Evolutionary conservation across 768 basidiomycete species (phyloP).

Genomic region (Hygrophoropsis aurantiaca): DNA sequence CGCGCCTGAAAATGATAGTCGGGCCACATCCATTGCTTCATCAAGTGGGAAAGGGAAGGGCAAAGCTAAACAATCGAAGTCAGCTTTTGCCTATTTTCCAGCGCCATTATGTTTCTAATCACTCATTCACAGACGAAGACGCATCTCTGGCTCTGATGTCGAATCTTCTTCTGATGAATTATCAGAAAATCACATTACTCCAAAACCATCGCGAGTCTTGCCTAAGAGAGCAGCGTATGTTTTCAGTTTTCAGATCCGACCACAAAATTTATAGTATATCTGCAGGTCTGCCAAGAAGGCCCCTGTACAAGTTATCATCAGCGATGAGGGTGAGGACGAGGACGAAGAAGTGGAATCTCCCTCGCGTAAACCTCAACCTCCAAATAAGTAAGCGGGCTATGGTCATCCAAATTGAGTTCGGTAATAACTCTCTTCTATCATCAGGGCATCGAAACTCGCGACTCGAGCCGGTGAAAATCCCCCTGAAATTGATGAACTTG

Average conservation of each 20-base stretch:
- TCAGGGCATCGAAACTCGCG: neutral
- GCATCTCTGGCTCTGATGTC: conserved; percentile 54
- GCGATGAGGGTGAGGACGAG: conserved; percentile 36
- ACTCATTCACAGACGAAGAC: conserved; percentile 43
- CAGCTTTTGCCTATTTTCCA: conserved; percentile 13
- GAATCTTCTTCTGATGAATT: conserved; percentile 42
- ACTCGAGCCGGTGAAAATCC: conserved; percentile 14
- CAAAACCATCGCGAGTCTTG: conserved; percentile 48
- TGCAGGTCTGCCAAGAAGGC: conserved; percentile 41
- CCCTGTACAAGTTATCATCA: conserved; percentile 23
- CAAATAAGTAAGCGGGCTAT: conserved; percentile 10
- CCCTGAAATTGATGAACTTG: conserved; percentile 10
- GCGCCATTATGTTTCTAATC: neutral
- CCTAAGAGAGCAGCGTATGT: conserved; percentile 63
- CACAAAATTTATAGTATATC: neutral
- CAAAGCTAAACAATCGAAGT: conserved; percentile 42
- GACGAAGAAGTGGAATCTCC: conserved; percentile 36
- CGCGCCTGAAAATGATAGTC: conserved; percentile 32
- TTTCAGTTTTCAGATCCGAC: neutral
- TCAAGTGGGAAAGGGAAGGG: conserved; percentile 22
- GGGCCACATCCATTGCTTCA: conserved; percentile 32
- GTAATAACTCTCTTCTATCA: neutral
- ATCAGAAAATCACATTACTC: conserved; percentile 25
- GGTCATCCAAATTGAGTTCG: neutral
- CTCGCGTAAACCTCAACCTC: neutral